Percentiles rank a stretch among this genome's conserved stretches.
These are phyloP conservation scores for Volvariella volvacea DNA, from an alignment of 1,284 basidiomycete species.

Conservation along the genomic window DNA sequence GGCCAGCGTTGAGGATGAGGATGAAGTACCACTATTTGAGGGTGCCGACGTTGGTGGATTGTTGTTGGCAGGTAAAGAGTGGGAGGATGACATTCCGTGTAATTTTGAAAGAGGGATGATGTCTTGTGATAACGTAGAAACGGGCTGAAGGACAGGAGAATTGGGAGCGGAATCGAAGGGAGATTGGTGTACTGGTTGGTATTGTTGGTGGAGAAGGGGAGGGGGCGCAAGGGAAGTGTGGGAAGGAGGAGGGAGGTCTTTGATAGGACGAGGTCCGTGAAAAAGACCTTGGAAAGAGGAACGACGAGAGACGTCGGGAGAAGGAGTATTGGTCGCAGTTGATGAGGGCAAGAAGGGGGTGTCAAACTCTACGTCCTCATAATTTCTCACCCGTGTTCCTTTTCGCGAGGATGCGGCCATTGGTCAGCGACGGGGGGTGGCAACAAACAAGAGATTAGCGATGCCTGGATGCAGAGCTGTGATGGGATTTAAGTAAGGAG, in stretches of 20 bases:
- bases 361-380: not conserved
- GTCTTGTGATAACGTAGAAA: not conserved
- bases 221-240: too few species aligned
- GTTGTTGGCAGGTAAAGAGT: not conserved
- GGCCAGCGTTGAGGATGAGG: not conserved
- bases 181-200: too few species aligned
- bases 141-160: not conserved
- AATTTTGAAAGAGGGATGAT: too few species aligned
- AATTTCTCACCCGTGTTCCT: not conserved
- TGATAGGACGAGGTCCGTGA: too few species aligned
- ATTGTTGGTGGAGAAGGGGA: too few species aligned
- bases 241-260: too few species aligned
- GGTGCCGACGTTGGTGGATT: not conserved
- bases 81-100: too few species aligned
- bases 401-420: not conserved
- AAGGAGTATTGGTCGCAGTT: slow-evolving; percentile 1
- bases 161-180: too few species aligned
- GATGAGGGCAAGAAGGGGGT: not conserved
- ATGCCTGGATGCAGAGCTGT: too few species aligned
- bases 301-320: not conserved
- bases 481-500: too few species aligned
- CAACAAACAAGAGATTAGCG: not conserved
- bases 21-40: not conserved
- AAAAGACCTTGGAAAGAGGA: not conserved
- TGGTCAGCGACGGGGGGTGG: not conserved